These are phyloP conservation scores for Apiospora malaysiana DNA, from an alignment of 2,329 filamentous ascomycete species.

Conservation along the genomic window DNA sequence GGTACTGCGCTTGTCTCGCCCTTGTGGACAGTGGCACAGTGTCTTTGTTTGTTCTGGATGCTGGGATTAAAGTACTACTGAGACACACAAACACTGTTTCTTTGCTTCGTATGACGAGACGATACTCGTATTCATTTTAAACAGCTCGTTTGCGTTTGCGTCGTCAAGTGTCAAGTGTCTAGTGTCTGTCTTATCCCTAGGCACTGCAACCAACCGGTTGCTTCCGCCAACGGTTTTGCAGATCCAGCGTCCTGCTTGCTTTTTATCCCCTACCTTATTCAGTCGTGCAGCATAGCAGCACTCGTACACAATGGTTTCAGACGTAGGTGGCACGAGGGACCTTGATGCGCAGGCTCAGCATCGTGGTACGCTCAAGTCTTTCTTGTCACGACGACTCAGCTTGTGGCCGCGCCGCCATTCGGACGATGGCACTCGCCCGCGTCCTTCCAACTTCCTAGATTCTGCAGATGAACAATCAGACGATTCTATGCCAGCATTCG, in stretches of 20 bases:
- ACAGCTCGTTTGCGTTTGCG: not conserved
- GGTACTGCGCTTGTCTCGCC: not conserved
- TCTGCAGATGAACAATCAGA: constrained; percentile 12
- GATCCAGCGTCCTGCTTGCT: not conserved
- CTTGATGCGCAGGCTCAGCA: not conserved
- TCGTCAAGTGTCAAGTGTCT: constrained; percentile 15
- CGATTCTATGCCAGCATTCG: not conserved
- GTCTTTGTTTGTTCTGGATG: not conserved
- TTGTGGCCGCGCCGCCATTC: constrained; percentile 11
- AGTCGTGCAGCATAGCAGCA: not conserved
- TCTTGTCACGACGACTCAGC: constrained; percentile 1
- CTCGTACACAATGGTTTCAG: constrained; percentile 9
- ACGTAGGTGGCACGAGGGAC: not conserved
- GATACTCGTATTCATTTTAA: not conserved
- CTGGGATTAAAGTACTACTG: not conserved
- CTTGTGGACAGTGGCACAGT: not conserved
- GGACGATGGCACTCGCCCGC: not conserved
- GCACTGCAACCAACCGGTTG: constrained; percentile 2
- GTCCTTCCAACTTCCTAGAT: not conserved
- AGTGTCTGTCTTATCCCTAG: not conserved
- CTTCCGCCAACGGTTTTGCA: constrained; percentile 11
- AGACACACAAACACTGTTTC: not conserved
- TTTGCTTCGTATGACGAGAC: not conserved
- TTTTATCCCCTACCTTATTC: constrained; percentile 14
- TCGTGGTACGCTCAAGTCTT: constrained; percentile 9